These are phyloP conservation scores for Mycena citricolor DNA, from an alignment of 1,284 basidiomycete species.

Conservation along the genomic window DNA sequence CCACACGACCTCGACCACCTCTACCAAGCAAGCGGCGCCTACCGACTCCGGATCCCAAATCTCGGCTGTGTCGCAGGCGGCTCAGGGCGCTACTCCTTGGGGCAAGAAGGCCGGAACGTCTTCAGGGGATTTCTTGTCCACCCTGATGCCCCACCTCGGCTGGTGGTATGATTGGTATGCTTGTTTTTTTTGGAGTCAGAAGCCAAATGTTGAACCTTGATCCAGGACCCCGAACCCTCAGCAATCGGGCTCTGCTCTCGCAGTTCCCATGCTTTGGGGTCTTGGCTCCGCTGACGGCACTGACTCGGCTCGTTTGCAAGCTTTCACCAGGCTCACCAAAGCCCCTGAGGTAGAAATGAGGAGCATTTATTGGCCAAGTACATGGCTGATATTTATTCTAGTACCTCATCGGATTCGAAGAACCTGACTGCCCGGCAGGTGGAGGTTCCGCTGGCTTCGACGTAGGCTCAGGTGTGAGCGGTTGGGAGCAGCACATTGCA, in stretches of 20 bases:
- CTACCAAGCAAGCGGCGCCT: not conserved
- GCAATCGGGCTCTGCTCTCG: not conserved
- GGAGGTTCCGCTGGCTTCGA: slow-evolving; percentile 42
- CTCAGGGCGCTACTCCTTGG: slow-evolving; percentile 34
- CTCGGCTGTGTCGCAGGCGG: slow-evolving; percentile 16
- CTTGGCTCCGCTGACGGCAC: slow-evolving; percentile 36
- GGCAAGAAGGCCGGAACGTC: slow-evolving; percentile 44
- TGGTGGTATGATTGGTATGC: slow-evolving; percentile 47
- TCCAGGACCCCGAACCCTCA: slow-evolving; percentile 38
- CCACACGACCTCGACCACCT: not conserved
- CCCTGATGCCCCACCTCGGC: slow-evolving; percentile 39
- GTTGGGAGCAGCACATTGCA: slow-evolving; percentile 41
- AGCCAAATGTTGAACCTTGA: too few relatives aligned
- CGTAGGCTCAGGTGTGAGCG: slow-evolving; percentile 35
- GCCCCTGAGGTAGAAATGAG: too few relatives aligned
- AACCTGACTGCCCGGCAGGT: slow-evolving; percentile 43
- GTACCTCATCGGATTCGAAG: slow-evolving; percentile 44
- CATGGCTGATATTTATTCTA: too few relatives aligned
- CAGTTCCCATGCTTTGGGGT: slow-evolving; percentile 32
- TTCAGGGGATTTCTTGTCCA: slow-evolving; percentile 39
- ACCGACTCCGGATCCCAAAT: not conserved
- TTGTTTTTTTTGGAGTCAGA: not conserved
- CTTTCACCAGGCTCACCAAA: slow-evolving; percentile 34
- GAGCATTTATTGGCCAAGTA: too few relatives aligned
- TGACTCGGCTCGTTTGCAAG: slow-evolving; percentile 36